Base-by-base conservation (phyloP, 305 asterid genomes). In the Fraxinus latifolia region DNA sequence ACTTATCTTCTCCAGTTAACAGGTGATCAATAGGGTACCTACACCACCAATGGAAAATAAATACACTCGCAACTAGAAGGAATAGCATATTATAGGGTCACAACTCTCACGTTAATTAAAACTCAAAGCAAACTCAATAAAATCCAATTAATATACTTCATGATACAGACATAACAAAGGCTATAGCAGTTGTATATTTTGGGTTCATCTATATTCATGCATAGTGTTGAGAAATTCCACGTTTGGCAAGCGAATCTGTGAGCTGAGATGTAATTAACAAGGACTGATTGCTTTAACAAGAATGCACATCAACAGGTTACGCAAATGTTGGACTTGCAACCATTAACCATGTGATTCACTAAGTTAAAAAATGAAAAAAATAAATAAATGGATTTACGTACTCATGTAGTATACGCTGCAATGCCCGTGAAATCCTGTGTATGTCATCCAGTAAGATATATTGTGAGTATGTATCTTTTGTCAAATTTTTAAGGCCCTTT, bases 321-420 rank as follows among this genome's bases (percentile, higher is more conserved):
- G 32, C 39, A 36, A 75, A 47, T 73, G 67, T 76, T 50, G 32
- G 75, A 79, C 47, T 58, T 34, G 71, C 47, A 79, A 82, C 73
- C 44, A 3, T 9, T 36, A 47, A 76, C 34, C 53, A 19, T 31
- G 31, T 29, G 70, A 68, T 12, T 9, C 7, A 47, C 62, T 11
- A 32, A 36, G n/a, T 65, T 29, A 15, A n/a, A 29, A 77, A 32
- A 29, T 15, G 44, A 1, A 37, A 37, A 37, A 37, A 7, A 37
- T 2, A 31, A 36, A 47, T 72, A 67, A 83, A 39, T 21, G 55
- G 74, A 14, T 75, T 77, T 78, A 83, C 97, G 5, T 92, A 94
- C 98, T 88, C 93, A 82, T 85, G 87, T 79, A 95, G 87, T 81
- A 94, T 90, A 19, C 87, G 88, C 87, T 85, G 90, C 85, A 93